Conservation (phyloP, 495 filamentous ascomycete genomes). For the Hypoxylon cercidicola region DNA sequence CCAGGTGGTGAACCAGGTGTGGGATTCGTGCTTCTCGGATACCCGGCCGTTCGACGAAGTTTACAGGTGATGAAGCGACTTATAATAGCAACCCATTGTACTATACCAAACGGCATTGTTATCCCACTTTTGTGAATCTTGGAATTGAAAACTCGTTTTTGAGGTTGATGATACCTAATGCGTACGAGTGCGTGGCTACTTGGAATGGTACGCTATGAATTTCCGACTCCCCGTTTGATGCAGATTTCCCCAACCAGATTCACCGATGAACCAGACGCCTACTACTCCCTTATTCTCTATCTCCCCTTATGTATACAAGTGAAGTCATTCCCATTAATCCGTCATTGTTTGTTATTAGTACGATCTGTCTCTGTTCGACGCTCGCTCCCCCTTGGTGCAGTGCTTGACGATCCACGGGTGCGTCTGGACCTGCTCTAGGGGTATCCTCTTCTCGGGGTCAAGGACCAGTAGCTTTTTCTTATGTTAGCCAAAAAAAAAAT, state of each 20-base stretch:
- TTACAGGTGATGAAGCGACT: slow-evolving; percentile 73
- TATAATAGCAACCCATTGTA: slow-evolving; percentile 24
- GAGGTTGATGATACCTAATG: not conserved
- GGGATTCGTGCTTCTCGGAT: slow-evolving; percentile 95
- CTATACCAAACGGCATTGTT: not conserved
- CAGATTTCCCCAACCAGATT: slow-evolving; percentile 32
- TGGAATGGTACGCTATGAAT: slow-evolving; percentile 17
- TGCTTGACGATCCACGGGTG: slow-evolving; percentile 99
- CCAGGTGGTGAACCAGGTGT: slow-evolving; percentile 93
- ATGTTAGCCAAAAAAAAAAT: slow-evolving; percentile 31
- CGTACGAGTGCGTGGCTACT: slow-evolving; percentile 10
- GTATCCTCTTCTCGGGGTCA: slow-evolving; percentile 91
- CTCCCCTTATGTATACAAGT: slow-evolving; percentile 35
- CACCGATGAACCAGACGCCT: slow-evolving; percentile 34
- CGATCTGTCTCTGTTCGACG: slow-evolving; percentile 60
- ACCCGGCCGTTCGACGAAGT: slow-evolving; percentile 97
- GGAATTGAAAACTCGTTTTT: slow-evolving; percentile 6
- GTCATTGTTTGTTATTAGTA: slow-evolving; percentile 24
- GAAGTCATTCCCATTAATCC: slow-evolving; percentile 22
- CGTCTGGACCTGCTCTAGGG: slow-evolving; percentile 85
- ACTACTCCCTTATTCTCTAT: too few relatives aligned
- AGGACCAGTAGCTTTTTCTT: slow-evolving; percentile 83
- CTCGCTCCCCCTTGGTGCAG: slow-evolving; percentile 81
- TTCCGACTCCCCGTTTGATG: slow-evolving; percentile 22
- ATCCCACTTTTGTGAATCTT: not conserved